Conservation (phyloP, 345 rosid genomes). For the Bruguiera gymnorhiza region DNA sequence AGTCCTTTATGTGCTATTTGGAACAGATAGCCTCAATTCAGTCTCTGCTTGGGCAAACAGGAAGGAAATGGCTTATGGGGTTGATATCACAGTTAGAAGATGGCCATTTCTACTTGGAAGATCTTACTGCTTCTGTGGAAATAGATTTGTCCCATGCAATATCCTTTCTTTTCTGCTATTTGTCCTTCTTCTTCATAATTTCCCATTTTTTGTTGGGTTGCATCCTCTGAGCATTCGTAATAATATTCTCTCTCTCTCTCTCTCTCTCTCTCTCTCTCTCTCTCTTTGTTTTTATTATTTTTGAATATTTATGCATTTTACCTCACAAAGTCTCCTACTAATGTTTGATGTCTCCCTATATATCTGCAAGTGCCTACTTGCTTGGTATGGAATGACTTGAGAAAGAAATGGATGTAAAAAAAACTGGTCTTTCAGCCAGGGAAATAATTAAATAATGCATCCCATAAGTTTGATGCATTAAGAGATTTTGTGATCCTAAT, state of each 20-base stretch:
- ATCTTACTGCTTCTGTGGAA: constrained; percentile 91
- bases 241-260: too few species aligned
- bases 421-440: too few species aligned
- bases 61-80: constrained; percentile 95
- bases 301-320: too few species aligned
- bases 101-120: constrained; percentile 91
- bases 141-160: constrained; percentile 83
- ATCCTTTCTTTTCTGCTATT: constrained; percentile 48
- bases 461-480: background rate
- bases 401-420: background rate
- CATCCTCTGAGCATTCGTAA: too few species aligned
- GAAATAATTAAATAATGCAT: too few species aligned
- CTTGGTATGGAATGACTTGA: background rate
- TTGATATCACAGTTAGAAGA: constrained; percentile 95
- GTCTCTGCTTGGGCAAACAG: constrained; percentile 66
- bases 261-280: too few species aligned
- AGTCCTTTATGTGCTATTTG: background rate
- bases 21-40: constrained; percentile 77
- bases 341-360: background rate
- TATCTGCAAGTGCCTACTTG: background rate
- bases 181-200: background rate
- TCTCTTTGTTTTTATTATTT: too few species aligned
- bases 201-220: background rate
- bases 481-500: constrained; percentile 1
- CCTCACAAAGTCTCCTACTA: too few species aligned